Evolutionary conservation across 306 rosid genomes (phyloP), one percentile per base, ranked within the genome.

Genomic region (Quercus mongolica): DNA sequence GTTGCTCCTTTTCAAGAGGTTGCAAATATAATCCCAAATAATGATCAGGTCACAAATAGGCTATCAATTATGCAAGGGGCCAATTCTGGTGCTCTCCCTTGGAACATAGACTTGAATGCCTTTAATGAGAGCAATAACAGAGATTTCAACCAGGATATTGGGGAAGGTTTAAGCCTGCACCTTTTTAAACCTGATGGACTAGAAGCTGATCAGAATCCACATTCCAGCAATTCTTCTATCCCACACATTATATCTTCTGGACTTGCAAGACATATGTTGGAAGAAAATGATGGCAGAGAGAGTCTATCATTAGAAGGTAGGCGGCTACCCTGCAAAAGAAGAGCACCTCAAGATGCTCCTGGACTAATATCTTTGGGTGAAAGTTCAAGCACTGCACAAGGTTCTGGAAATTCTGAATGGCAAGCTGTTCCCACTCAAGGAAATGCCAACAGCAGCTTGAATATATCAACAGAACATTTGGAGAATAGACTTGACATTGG

Each of bases 341-440:
- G 63, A 51, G 35, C 75, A 7, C 71, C 75, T 44, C 76, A 73
- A 46, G 61, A 38, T 76, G 71, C 72, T 77, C 20, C 6, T 7
- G 35, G 72, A 65, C 73, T 73, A 58, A 20, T 78, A 26, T 71
- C 18, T 19, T 21, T 35, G 17, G 82, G 82, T 23, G 85, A 78
- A 58, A 78, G 79, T 51, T 82, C 82, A 18, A 55, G 58, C 41
- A 5, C 77, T 4, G 59, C 51, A 51, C 58, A 8, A 9, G 38
- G 72, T 59, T 58, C 80, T 51, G 54, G 57, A 57, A 33, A 6
- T 46, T 56, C 69, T 14, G 73, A 25, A 54, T 63, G 63, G 4
- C 70, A 52, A 11, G 78, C 54, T 71, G 55, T 28, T 41, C 20
- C 44, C 19, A 33, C 64, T 21, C 63, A 73, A 18, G 23, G 17